Percentiles rank a stretch among this genome's conserved stretches.
Evolutionary conservation across 2,329 filamentous ascomycete genomes (phyloP).

Genomic region (Colletotrichum simmondsii): DNA sequence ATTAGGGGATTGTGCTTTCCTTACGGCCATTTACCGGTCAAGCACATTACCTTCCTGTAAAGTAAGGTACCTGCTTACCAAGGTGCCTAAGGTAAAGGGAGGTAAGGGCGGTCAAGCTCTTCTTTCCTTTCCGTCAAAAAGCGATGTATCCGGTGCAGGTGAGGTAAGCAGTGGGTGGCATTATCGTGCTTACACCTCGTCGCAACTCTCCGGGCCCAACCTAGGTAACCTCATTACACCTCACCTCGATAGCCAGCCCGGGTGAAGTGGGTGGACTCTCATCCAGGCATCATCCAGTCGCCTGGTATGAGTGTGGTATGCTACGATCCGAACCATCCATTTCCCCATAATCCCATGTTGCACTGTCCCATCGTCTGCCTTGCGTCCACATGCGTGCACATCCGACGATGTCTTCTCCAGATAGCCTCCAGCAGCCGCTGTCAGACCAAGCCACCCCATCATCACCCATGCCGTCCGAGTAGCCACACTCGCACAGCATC

Average conservation of each 20-base stretch:
- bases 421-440: neutral
- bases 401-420: slow-evolving; percentile 2
- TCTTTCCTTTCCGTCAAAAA: neutral
- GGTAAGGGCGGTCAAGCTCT: neutral
- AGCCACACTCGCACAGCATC: neutral
- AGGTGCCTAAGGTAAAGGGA: neutral
- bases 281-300: slow-evolving; percentile 20
- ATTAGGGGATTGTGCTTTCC: neutral
- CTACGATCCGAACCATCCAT: slow-evolving; percentile 14
- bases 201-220: neutral
- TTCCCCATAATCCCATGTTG: slow-evolving; percentile 5
- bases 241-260: slow-evolving; percentile 5
- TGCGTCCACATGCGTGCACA: neutral
- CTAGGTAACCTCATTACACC: slow-evolving; percentile 17
- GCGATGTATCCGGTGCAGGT: neutral
- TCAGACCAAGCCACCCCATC: neutral
- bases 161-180: neutral
- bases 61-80: neutral
- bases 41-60: too few relatives aligned
- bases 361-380: neutral
- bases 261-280: neutral
- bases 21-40: neutral
- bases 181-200: neutral
- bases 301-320: slow-evolving; percentile 14
- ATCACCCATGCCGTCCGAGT: neutral